phyloP scores from a whole-genome alignment of 257 asterid species.

The Rehmannia glutinosa region DNA sequence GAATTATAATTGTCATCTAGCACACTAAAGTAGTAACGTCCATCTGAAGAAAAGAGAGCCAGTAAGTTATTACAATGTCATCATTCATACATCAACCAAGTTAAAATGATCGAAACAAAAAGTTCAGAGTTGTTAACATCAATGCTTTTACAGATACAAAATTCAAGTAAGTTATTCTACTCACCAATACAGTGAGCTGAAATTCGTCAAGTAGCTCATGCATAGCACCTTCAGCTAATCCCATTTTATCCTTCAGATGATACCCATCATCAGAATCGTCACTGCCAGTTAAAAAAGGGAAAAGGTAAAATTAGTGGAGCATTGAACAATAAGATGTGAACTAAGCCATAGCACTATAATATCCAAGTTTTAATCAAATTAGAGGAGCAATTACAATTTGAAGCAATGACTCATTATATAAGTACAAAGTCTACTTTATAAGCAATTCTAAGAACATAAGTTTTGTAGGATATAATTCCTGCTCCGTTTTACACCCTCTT shows the following conservation, averaged over 20 bases:
- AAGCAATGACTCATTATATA: background rate
- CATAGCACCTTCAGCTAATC: constrained; percentile 61
- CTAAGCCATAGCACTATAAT: background rate
- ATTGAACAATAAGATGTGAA: background rate
- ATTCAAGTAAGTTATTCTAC: constrained; percentile 19
- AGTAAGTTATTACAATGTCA: background rate
- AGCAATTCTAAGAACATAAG: background rate
- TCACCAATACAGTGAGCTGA: constrained; percentile 55
- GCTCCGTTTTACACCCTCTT: background rate
- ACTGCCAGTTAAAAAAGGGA: constrained; percentile 26
- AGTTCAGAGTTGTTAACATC: background rate
- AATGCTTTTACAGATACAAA: constrained; percentile 3
- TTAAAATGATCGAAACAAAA: background rate
- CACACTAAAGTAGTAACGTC: background rate
- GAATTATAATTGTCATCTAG: background rate
- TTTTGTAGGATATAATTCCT: background rate
- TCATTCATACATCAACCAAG: constrained; percentile 1
- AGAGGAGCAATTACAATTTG: background rate
- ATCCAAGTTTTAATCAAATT: background rate
- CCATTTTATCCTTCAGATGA: constrained; percentile 56
- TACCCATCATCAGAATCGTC: constrained; percentile 57
- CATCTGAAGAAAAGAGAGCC: background rate
- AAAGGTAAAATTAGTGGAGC: background rate
- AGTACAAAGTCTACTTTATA: background rate
- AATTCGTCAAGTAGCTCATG: constrained; percentile 58